Base-by-base conservation (phyloP, 176 grass and related monocot genomes). In the Sorghum bicolor region DNA sequence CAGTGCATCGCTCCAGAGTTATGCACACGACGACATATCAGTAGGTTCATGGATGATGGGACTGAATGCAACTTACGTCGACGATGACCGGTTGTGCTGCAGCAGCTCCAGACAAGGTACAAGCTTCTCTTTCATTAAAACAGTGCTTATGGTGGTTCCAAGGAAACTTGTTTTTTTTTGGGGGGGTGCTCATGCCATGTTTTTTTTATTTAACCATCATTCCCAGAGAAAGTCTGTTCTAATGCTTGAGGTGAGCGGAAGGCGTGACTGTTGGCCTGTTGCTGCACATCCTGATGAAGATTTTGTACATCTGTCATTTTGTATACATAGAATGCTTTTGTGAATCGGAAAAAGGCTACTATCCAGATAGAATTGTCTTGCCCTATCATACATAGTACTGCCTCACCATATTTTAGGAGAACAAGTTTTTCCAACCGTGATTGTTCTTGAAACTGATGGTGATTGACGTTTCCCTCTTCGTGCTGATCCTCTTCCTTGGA, bases 1-100 rank as follows among this genome's bases (percentile, higher is more conserved):
- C 82, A 97, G 93, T 84, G 96, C 93, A 4, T 99, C 93, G 16
- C 83, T 99, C 16, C 88, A 86, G 81, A 94, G 89, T 15, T 99
- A 92, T 87, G 93, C 93, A 3, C 89, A 99, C 83, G 93, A 99
- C 22, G 93, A 99, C 60, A 96, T 89, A 83, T 90, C 96, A 15
- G 91, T 99, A 64, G 96, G 93, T 52, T 99, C 96, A 43, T 96
- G 96, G 96, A 92, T 99, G 83, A 99, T 96, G 91, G 96, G 93
- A 61, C 52, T 99, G n/a, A 90, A 99, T 88, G 80, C 96, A 50
- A 96, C 96, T 58, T 93, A 99, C 7, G 91, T 92, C 2, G 96
- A 99, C 36, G 91, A 96, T 38, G 93, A 96, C 61, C 87, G 87
- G 3, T 80, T 99, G 75, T 99, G 96, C 79, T 99, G 96, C 6